Percentiles rank a stretch among this genome's conserved stretches.
phyloP scores from a whole-genome alignment of 2,329 filamentous ascomycete species.

The Calonectria fujianensis region DNA sequence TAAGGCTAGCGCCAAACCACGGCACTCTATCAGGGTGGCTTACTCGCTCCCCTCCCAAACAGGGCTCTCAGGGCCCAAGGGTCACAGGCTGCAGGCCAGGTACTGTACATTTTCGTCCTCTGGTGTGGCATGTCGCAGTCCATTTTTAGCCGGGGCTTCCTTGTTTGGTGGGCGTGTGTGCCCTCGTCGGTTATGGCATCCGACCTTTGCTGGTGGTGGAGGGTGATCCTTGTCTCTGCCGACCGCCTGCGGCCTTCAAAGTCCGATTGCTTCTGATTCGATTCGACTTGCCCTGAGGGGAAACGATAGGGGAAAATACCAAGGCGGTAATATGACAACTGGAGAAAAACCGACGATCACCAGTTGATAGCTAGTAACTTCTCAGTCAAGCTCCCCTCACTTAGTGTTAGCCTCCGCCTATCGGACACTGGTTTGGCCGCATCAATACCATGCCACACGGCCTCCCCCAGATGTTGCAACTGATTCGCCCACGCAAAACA shows the following conservation, averaged over 20 bases:
- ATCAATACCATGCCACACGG: conserved; percentile 16
- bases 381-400: conserved; percentile 20
- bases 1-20: conserved; percentile 35
- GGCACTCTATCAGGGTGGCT: conserved; percentile 25
- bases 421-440: conserved; percentile 7
- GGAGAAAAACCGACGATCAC: conserved; percentile 16
- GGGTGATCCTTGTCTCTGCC: conserved; percentile 26
- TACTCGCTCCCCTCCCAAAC: background rate
- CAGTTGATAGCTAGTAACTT: conserved; percentile 11
- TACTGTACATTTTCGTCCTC: conserved; percentile 15
- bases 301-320: conserved; percentile 18
- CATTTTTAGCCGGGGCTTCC: conserved; percentile 33
- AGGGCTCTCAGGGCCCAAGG: conserved; percentile 12
- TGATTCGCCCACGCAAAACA: conserved; percentile 19
- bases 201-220: conserved; percentile 16
- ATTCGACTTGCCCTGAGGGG: conserved; percentile 8
- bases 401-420: conserved; percentile 16
- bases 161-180: conserved; percentile 21
- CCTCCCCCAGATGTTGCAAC: background rate
- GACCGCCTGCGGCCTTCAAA: conserved; percentile 20
- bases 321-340: conserved; percentile 7
- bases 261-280: conserved; percentile 25
- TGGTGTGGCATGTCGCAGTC: conserved; percentile 24
- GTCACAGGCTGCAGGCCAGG: conserved; percentile 24
- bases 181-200: conserved; percentile 34